Conservation (phyloP, 148 eudicot species). For the Persicaria tinctoria region DNA sequence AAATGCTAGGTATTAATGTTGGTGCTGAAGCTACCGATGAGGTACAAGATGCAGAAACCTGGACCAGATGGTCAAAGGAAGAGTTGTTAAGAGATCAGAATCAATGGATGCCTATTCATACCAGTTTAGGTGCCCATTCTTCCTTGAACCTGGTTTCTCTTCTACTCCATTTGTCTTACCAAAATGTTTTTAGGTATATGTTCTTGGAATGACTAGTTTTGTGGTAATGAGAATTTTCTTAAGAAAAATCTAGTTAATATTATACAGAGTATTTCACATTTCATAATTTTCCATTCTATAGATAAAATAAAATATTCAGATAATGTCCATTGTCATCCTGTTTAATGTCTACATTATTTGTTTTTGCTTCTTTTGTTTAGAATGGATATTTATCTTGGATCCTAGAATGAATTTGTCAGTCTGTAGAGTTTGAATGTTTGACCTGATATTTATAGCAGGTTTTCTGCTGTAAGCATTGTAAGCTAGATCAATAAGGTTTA, state of each 20-base stretch:
- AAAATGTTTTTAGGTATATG: background rate
- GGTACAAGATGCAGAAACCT: constrained; percentile 55
- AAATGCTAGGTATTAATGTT: constrained; percentile 73
- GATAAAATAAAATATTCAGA: background rate
- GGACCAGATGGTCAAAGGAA: constrained; percentile 84
- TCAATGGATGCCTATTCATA: constrained; percentile 84
- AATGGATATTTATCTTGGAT: background rate
- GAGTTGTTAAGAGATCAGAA: constrained; percentile 61
- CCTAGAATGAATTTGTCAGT: background rate
- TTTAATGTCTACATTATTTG: background rate
- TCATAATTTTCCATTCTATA: background rate
- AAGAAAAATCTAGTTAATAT: background rate
- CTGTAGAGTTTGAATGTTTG: background rate
- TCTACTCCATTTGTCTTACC: constrained; percentile 1
- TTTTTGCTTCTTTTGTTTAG: background rate
- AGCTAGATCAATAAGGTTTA: background rate
- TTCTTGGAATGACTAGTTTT: background rate
- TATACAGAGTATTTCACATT: too few species aligned
- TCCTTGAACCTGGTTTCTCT: background rate
- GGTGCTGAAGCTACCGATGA: constrained; percentile 57
- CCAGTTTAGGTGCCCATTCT: constrained; percentile 38
- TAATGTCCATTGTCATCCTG: background rate
- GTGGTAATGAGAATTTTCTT: background rate
- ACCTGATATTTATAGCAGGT: background rate
- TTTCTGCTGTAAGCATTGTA: background rate